These are phyloP conservation scores for Cyanidiococcus yangmingshanensis DNA, from an alignment of 23 red algal species.

Conservation along the genomic window DNA sequence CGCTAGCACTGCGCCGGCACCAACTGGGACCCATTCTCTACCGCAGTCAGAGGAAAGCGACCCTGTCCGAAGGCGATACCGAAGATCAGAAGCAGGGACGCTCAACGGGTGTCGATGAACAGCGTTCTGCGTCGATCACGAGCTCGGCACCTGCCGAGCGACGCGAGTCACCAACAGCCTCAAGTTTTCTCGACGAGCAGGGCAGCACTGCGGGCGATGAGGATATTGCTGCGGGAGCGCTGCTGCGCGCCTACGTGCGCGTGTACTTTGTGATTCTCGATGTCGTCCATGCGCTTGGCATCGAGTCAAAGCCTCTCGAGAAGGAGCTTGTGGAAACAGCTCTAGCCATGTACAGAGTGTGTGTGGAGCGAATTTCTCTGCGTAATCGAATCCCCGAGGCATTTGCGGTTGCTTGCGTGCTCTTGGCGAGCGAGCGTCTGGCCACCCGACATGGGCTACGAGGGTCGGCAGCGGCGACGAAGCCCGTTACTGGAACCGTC, in stretches of 20 bases:
- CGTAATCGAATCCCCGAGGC: conserved; percentile 12
- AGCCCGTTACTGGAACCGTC: neutral
- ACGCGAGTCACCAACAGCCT: neutral
- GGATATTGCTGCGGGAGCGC: neutral
- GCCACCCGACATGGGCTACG: neutral
- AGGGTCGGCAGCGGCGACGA: neutral
- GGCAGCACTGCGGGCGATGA: neutral
- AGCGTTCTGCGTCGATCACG: neutral
- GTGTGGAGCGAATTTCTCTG: neutral
- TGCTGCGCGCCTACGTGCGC: neutral
- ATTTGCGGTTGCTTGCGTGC: neutral
- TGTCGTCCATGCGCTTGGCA: neutral
- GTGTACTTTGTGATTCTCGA: conserved; percentile 15
- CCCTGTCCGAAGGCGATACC: neutral
- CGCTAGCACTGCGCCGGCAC: neutral
- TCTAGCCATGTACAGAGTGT: neutral
- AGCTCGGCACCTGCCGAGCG: neutral
- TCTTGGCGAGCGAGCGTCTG: conserved; percentile 6
- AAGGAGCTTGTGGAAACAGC: conserved; percentile 6
- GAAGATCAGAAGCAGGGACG: neutral
- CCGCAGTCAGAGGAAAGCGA: neutral
- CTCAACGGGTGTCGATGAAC: neutral
- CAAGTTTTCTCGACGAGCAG: neutral
- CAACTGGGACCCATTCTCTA: neutral
- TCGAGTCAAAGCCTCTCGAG: neutral